Conservation (phyloP, 73 alveolate species). For the Symbiodinium pilosum region DNA sequence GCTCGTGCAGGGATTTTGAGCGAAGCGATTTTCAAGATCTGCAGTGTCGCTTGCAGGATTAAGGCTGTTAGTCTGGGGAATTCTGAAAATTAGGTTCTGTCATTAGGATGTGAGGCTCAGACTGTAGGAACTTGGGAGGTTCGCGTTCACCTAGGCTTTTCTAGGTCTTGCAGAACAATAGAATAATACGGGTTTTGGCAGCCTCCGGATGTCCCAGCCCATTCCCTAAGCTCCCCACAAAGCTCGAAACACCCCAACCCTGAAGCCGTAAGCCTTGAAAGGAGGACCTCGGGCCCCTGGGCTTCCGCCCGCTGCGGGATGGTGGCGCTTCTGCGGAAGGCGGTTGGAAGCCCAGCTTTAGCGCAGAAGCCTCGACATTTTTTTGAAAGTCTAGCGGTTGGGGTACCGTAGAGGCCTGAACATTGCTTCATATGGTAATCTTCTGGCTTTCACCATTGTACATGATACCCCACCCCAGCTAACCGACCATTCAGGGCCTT, state of each 20-base stretch:
- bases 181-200: background rate
- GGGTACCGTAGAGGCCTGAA: too few relatives aligned
- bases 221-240: background rate
- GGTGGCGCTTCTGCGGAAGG: constrained; percentile 1
- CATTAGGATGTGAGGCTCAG: background rate
- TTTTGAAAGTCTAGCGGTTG: background rate
- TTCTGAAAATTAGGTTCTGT: background rate
- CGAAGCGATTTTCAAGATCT: background rate
- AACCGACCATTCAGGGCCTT: too few relatives aligned
- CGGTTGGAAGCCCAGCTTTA: background rate
- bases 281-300: background rate
- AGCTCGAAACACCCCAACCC: background rate
- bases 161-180: background rate
- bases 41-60: too few relatives aligned
- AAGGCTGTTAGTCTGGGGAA: background rate
- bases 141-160: background rate
- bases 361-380: background rate
- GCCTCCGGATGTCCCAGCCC: background rate
- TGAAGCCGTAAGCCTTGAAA: background rate
- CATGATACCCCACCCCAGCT: too few relatives aligned
- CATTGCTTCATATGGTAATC: too few relatives aligned
- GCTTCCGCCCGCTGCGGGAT: background rate
- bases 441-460: too few relatives aligned
- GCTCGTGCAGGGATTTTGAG: background rate
- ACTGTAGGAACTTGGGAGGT: background rate